Conservation (phyloP, 768 basidiomycete species). For the Galerina sulciceps region DNA sequence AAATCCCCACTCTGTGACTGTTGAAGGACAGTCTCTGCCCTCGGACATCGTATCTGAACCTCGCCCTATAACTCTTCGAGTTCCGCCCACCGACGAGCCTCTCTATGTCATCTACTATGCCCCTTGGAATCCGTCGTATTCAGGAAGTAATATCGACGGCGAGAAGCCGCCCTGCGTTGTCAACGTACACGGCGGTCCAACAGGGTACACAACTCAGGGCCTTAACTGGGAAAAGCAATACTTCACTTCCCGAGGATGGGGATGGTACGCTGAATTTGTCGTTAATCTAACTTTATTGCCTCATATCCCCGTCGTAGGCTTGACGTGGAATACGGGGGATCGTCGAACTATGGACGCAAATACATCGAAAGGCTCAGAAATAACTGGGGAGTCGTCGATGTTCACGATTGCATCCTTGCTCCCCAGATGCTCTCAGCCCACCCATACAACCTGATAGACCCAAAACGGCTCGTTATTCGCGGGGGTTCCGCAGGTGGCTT, state of each 20-base stretch:
- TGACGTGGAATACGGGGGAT: conserved; percentile 81
- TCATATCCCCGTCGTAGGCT: conserved; percentile 41
- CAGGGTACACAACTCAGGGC: conserved; percentile 45
- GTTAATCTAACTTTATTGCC: conserved; percentile 10
- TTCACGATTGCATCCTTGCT: conserved; percentile 67
- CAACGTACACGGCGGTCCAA: conserved; percentile 76
- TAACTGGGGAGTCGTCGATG: conserved; percentile 78
- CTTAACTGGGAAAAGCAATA: conserved; percentile 62
- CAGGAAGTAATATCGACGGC: conserved; percentile 44
- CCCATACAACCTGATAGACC: conserved; percentile 62
- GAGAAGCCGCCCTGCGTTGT: conserved; percentile 75
- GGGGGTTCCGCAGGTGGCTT: conserved; percentile 79
- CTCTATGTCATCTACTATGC: conserved; percentile 70
- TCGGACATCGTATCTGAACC: conserved; percentile 49
- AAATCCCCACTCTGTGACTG: background rate
- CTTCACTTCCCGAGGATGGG: conserved; percentile 74
- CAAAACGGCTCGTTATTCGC: conserved; percentile 65
- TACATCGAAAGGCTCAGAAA: conserved; percentile 66
- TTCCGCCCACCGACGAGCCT: conserved; percentile 33
- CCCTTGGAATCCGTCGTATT: conserved; percentile 67
- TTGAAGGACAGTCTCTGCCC: conserved; percentile 12
- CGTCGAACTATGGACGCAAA: conserved; percentile 70
- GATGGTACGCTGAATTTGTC: conserved; percentile 50
- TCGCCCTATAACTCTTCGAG: conserved; percentile 47
- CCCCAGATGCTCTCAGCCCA: conserved; percentile 48